Evolutionary conservation across 2,329 filamentous ascomycete genomes (phyloP).

Genomic region (Xylaria sp.): DNA sequence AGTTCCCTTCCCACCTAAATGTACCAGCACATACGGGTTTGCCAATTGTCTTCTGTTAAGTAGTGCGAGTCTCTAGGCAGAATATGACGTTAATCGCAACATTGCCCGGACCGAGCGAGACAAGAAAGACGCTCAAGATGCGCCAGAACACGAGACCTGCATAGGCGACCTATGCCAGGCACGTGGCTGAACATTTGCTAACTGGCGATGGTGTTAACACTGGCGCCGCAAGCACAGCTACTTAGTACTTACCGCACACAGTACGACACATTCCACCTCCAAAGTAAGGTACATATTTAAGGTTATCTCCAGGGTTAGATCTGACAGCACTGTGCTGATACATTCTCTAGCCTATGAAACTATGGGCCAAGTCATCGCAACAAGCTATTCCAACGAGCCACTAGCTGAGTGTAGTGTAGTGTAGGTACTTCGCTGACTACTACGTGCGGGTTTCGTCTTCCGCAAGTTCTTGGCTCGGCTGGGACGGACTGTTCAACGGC

Average conservation of each 20-base stretch:
- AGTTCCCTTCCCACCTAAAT: too few relatives aligned
- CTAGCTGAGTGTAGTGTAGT: slow-evolving; percentile 1
- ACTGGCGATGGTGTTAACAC: neutral
- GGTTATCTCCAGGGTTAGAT: slow-evolving; percentile 12
- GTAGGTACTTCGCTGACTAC: slow-evolving; percentile 30
- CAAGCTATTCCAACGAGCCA: neutral
- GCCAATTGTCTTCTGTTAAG: neutral
- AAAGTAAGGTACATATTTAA: slow-evolving; percentile 3
- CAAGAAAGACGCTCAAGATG: neutral
- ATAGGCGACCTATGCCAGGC: neutral
- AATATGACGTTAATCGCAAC: neutral
- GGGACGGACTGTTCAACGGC: neutral
- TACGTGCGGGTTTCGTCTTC: slow-evolving; percentile 32
- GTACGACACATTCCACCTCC: neutral
- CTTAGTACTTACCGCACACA: neutral
- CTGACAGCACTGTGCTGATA: slow-evolving; percentile 11
- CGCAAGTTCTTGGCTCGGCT: neutral
- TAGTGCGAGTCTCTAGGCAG: neutral
- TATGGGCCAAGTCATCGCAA: neutral
- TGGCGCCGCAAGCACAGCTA: neutral
- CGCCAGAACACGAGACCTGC: neutral
- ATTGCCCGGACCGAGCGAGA: neutral
- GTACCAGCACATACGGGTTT: neutral
- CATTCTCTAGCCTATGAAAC: slow-evolving; percentile 10
- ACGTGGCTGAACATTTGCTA: neutral